phyloP scores from a whole-genome alignment of 352 stramenopile species.

The Phytophthora pini region DNA sequence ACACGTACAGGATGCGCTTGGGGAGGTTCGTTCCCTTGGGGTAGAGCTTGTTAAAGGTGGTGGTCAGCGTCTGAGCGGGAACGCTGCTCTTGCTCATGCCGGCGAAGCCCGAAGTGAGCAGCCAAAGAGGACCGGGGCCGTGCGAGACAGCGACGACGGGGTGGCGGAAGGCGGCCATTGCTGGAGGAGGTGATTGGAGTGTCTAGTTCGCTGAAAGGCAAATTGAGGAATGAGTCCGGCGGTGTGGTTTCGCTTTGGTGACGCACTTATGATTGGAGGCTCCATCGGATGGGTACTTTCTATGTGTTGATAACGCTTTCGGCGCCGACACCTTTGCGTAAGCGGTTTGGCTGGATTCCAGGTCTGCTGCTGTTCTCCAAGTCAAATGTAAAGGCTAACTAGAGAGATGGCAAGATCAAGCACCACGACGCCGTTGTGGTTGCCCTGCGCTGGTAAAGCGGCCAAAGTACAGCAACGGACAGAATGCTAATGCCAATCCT shows the following conservation, averaged over 20 bases:
- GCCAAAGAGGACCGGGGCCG: slow-evolving; percentile 57
- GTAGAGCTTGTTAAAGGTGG: slow-evolving; percentile 48
- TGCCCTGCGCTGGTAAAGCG: too few species aligned
- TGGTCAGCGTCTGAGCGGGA: slow-evolving; percentile 27
- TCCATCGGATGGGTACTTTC: neutral
- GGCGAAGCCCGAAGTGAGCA: slow-evolving; percentile 48
- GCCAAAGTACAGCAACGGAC: too few species aligned
- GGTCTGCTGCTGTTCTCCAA: too few species aligned
- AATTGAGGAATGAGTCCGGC: slow-evolving; percentile 26
- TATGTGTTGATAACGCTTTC: slow-evolving; percentile 13
- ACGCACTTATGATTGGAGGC: neutral
- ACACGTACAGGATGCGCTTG: slow-evolving; percentile 85
- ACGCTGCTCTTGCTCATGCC: slow-evolving; percentile 39
- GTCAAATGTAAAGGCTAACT: too few species aligned
- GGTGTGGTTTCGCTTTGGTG: slow-evolving; percentile 6
- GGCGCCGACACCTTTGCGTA: neutral
- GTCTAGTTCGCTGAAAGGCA: slow-evolving; percentile 5
- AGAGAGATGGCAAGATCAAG: too few species aligned
- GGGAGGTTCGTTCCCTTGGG: slow-evolving; percentile 45
- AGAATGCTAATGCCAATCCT: too few species aligned
- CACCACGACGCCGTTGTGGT: too few species aligned
- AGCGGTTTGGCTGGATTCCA: neutral
- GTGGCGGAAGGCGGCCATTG: slow-evolving; percentile 36
- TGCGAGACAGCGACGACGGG: slow-evolving; percentile 58
- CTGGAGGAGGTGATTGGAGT: neutral